Conservation (phyloP, 148 eudicot genomes). For the Rhododendron ferrugineum region DNA sequence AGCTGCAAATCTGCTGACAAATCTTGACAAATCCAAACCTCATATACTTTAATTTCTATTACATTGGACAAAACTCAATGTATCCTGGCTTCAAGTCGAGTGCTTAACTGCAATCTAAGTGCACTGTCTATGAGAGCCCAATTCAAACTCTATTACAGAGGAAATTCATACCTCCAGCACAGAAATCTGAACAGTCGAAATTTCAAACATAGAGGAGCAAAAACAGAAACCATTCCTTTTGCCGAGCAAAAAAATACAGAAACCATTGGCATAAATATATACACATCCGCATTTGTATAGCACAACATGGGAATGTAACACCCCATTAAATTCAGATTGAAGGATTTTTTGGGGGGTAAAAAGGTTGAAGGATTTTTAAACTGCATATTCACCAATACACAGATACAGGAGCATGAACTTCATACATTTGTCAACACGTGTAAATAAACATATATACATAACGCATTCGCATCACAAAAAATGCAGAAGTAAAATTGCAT, state of each 20-base stretch:
- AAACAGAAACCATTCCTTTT: neutral
- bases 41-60: neutral
- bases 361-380: neutral
- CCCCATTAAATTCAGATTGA: neutral
- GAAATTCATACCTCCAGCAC: neutral
- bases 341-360: neutral
- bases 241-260: neutral
- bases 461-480: neutral
- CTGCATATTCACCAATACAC: neutral
- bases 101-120: neutral
- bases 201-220: neutral
- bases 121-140: neutral
- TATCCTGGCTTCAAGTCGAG: neutral
- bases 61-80: neutral
- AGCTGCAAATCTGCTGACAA: neutral
- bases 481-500: neutral
- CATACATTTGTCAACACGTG: too few species aligned
- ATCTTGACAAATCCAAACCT: neutral
- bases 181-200: neutral
- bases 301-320: neutral
- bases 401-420: neutral
- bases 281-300: neutral
- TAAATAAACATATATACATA: neutral
- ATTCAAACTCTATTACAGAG: neutral
- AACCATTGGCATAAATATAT: neutral